Conservation (phyloP, 192 early-diverging fungal genomes). For the Pecoramyces ruminantium region DNA sequence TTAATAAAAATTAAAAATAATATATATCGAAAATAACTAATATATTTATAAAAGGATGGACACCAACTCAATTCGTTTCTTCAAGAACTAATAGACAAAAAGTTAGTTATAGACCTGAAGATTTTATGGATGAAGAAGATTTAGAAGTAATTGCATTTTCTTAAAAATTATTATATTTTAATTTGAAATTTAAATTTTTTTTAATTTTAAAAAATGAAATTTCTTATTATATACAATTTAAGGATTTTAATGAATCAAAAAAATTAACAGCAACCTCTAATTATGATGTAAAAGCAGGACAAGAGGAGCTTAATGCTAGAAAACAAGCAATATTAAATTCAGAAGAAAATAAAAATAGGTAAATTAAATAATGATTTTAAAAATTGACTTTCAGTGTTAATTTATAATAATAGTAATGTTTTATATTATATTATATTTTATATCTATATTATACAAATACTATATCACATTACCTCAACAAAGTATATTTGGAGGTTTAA, state of each 20-base stretch:
- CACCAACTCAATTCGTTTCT: constrained; percentile 59
- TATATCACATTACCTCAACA: no score
- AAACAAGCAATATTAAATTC: constrained; percentile 20
- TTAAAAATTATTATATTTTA: no score
- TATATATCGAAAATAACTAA: no score
- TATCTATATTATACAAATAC: no score
- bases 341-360: constrained; percentile 26
- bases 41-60: constrained; percentile 53
- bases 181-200: no score
- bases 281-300: constrained; percentile 47
- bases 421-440: no score
- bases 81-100: constrained; percentile 42
- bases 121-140: constrained; percentile 98
- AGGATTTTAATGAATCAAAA: constrained; percentile 25
- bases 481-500: not conserved
- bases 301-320: constrained; percentile 32
- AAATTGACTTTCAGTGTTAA: no score
- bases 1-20: no score
- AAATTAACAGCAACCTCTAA: constrained; percentile 44
- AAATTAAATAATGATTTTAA: not conserved
- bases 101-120: constrained; percentile 36
- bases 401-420: no score
- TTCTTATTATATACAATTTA: not conserved
- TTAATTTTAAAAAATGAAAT: not conserved
- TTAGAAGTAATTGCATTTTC: constrained; percentile 22